Percentiles rank a stretch among this genome's conserved stretches.
phyloP scores from a whole-genome alignment of 371 early-diverging fungal genomes.

The Lichtheimia hyalospora region DNA sequence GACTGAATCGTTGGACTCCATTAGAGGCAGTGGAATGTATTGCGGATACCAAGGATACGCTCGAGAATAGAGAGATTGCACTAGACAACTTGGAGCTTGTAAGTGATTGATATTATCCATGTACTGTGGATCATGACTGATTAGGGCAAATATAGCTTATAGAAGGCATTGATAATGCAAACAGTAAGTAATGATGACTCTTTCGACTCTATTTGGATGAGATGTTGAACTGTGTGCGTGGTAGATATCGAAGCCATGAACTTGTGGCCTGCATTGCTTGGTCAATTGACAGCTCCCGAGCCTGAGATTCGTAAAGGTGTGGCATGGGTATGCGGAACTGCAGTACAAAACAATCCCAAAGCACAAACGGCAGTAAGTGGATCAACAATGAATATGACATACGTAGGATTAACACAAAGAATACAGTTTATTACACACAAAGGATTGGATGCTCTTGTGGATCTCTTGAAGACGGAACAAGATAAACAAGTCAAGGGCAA shows the following conservation, averaged over 20 bases:
- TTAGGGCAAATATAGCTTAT: slow-evolving; percentile 56
- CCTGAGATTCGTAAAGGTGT: slow-evolving; percentile 68
- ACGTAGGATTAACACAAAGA: not conserved
- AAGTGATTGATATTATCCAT: no score
- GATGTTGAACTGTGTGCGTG: not conserved
- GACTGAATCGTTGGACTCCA: not conserved
- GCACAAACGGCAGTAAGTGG: slow-evolving; percentile 76
- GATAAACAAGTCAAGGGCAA: slow-evolving; percentile 68
- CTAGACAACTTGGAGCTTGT: slow-evolving; percentile 93
- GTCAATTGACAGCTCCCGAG: slow-evolving; percentile 53
- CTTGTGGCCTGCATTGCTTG: slow-evolving; percentile 83
- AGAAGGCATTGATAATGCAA: slow-evolving; percentile 95
- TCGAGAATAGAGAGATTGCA: slow-evolving; percentile 76
- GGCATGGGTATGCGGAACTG: slow-evolving; percentile 92
- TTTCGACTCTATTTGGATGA: not conserved
- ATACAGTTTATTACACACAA: slow-evolving; percentile 60
- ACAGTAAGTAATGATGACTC: slow-evolving; percentile 46
- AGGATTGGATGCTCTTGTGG: slow-evolving; percentile 61
- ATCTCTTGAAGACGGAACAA: slow-evolving; percentile 50
- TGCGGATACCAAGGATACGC: slow-evolving; percentile 50
- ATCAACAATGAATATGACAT: slow-evolving; percentile 1
- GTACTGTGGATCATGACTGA: no score
- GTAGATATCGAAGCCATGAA: slow-evolving; percentile 85
- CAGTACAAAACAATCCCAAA: slow-evolving; percentile 89
- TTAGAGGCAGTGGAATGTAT: slow-evolving; percentile 72